These are phyloP conservation scores for Scheffersomyces stipitis DNA, from an alignment of 805 yeast genomes.

Conservation along the genomic window DNA sequence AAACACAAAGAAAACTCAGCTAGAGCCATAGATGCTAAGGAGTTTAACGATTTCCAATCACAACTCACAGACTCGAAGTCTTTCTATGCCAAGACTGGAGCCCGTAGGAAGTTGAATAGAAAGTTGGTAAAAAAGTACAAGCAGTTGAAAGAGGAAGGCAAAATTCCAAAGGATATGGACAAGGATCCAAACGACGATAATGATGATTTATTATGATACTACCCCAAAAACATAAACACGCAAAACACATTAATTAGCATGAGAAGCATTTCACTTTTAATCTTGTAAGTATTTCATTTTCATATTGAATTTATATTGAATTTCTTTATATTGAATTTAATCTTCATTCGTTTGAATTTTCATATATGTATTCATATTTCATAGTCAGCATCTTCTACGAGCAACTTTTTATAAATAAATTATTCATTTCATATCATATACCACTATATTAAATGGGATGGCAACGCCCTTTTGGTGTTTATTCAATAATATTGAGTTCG, in stretches of 20 bases:
- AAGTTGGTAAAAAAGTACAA: slow-evolving; percentile 32
- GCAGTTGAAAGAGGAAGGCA: slow-evolving; percentile 27
- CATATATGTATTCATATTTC: too few species aligned
- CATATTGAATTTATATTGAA: too few species aligned
- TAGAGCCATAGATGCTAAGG: slow-evolving; percentile 20
- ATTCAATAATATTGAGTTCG: slow-evolving; percentile 47
- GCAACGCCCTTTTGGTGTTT: neutral
- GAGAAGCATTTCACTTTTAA: too few species aligned
- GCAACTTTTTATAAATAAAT: too few species aligned
- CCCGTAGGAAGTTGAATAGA: slow-evolving; percentile 34
- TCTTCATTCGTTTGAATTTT: too few species aligned
- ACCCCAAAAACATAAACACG: too few species aligned
- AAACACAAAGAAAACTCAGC: slow-evolving; percentile 17
- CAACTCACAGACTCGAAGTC: slow-evolving; percentile 22
- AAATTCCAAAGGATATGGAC: slow-evolving; percentile 16
- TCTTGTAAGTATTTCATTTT: too few species aligned
- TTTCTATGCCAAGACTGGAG: slow-evolving; percentile 26
- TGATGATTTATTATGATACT: neutral
- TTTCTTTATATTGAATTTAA: too few species aligned
- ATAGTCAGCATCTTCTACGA: too few species aligned
- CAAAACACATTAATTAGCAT: too few species aligned
- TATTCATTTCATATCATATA: too few species aligned
- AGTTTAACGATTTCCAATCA: slow-evolving; percentile 18
- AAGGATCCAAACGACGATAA: slow-evolving; percentile 6
- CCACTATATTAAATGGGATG: too few species aligned